Percentiles rank a stretch among this genome's conserved stretches.
These are phyloP conservation scores for Peronosclerospora sorghi DNA, from an alignment of 352 stramenopile genomes.

Conservation along the genomic window DNA sequence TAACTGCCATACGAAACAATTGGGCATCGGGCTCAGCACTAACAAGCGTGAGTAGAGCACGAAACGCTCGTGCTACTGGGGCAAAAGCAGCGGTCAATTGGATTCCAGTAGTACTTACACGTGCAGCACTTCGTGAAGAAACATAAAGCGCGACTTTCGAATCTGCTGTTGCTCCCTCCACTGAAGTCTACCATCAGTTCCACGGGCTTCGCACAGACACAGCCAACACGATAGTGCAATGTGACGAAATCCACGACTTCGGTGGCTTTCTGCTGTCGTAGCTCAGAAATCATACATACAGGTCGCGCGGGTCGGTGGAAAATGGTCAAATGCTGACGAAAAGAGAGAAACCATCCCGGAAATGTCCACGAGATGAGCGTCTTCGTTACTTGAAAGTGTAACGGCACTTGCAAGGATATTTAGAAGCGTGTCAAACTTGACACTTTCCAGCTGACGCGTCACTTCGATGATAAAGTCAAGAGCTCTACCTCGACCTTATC, in stretches of 20 bases:
- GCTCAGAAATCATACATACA: slow-evolving; percentile 78
- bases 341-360: slow-evolving; percentile 63
- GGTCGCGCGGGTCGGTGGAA: slow-evolving; percentile 49
- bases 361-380: slow-evolving; percentile 52
- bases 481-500: slow-evolving; percentile 35
- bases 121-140: slow-evolving; percentile 27
- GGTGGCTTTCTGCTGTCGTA: slow-evolving; percentile 52
- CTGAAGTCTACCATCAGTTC: slow-evolving; percentile 45
- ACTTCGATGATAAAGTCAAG: slow-evolving; percentile 63
- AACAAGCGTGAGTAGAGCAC: slow-evolving; percentile 60
- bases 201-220: slow-evolving; percentile 54
- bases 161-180: slow-evolving; percentile 47
- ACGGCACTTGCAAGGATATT: slow-evolving; percentile 69
- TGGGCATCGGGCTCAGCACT: slow-evolving; percentile 56
- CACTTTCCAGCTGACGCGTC: slow-evolving; percentile 59
- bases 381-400: slow-evolving; percentile 44
- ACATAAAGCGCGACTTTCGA: slow-evolving; percentile 71
- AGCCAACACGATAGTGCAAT: slow-evolving; percentile 57
- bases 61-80: slow-evolving; percentile 44
- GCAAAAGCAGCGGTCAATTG: slow-evolving; percentile 35
- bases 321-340: slow-evolving; percentile 66
- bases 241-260: slow-evolving; percentile 43
- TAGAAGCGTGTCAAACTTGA: slow-evolving; percentile 70
- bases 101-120: slow-evolving; percentile 16
- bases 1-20: slow-evolving; percentile 68